phyloP scores from a whole-genome alignment of 176 grass and related monocot species.

The Urochloa ruziziensis region DNA sequence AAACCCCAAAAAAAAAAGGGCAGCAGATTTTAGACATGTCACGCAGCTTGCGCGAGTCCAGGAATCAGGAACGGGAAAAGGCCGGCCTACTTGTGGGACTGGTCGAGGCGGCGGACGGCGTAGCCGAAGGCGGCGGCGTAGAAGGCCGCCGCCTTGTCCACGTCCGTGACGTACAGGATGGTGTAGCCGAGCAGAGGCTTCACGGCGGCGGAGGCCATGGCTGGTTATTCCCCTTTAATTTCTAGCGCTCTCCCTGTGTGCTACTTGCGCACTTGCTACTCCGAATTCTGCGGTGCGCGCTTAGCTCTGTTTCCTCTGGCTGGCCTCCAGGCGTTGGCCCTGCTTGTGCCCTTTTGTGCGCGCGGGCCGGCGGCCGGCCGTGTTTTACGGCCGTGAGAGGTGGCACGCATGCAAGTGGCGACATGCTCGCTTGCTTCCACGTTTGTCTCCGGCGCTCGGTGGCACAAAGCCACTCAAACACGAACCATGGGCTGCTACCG shows the following conservation, averaged over 20 bases:
- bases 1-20: too few species aligned
- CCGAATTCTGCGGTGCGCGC: background rate
- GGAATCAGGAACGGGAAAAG: background rate
- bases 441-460: background rate
- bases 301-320: background rate
- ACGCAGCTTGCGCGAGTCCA: background rate
- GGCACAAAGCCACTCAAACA: background rate
- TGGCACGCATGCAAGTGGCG: conserved; percentile 52
- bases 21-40: too few species aligned
- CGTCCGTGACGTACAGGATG: conserved; percentile 64
- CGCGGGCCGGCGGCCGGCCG: background rate
- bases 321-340: background rate
- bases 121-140: conserved; percentile 75
- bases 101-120: conserved; percentile 66
- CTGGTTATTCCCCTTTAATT: background rate
- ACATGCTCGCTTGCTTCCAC: conserved; percentile 5
- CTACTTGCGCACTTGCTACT: background rate
- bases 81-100: conserved; percentile 40
- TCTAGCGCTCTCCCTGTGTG: background rate
- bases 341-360: background rate
- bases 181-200: conserved; percentile 53
- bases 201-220: conserved; percentile 44
- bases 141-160: conserved; percentile 55
- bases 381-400: background rate
- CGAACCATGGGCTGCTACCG: too few species aligned